Evolutionary conservation across 2,329 filamentous ascomycete genomes (phyloP).

Genomic region (Gyromitra esculenta): DNA sequence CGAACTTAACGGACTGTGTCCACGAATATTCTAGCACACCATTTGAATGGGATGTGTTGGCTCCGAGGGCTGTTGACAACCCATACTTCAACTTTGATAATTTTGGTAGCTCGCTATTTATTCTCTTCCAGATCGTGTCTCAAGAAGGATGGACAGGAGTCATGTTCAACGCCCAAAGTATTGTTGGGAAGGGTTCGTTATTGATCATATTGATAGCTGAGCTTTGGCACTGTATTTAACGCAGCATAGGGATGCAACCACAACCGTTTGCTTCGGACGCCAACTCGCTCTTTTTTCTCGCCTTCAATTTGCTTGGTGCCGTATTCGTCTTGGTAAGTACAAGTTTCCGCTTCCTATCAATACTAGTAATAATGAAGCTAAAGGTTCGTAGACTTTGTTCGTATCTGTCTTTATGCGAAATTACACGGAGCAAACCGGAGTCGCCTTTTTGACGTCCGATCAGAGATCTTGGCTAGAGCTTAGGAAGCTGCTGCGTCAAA

Average conservation of each 20-base stretch:
- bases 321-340: constrained; percentile 79
- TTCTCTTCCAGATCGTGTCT: constrained; percentile 97
- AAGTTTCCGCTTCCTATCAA: not conserved
- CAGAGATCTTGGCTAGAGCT: constrained; percentile 97
- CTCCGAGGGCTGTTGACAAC: constrained; percentile 82
- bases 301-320: constrained; percentile 94
- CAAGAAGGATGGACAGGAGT: constrained; percentile 98
- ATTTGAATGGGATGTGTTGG: constrained; percentile 84
- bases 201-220: not conserved
- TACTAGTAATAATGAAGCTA: constrained; percentile 1
- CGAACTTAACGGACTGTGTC: constrained; percentile 77
- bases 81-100: constrained; percentile 92
- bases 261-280: constrained; percentile 74
- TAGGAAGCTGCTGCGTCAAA: constrained; percentile 87
- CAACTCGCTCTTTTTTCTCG: constrained; percentile 92
- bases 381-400: constrained; percentile 73
- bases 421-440: constrained; percentile 97
- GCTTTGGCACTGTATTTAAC: constrained; percentile 32
- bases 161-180: constrained; percentile 83
- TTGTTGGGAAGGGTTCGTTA: constrained; percentile 72
- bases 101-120: constrained; percentile 92
- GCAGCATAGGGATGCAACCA: constrained; percentile 70
- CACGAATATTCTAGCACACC: constrained; percentile 82
- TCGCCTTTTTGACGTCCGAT: constrained; percentile 93
- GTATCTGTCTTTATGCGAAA: constrained; percentile 99